Base-by-base conservation (phyloP, 768 basidiomycete species). In the Lactarius psammicola region DNA sequence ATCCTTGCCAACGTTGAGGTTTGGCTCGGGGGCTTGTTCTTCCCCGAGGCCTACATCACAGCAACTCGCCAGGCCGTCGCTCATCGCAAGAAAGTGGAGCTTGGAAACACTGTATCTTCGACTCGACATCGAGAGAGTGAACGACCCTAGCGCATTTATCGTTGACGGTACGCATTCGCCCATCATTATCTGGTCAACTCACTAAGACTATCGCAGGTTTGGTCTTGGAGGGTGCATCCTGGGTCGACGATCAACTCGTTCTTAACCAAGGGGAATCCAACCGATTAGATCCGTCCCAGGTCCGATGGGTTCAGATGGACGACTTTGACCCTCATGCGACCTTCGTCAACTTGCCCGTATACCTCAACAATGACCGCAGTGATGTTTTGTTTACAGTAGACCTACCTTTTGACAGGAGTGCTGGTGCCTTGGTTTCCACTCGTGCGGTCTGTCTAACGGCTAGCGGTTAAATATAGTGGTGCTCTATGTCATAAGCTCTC, bases 61-160 rank as follows among this genome's bases (percentile, higher is more conserved):
- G 96, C 96, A 2, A 95, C 94, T 2, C 84, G 96, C 59, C 96
- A 99, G 76, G 87, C 92, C n/a, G 91, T 95, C 5, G 97, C 96
- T 2, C 95, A 98, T 74, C 82, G 87, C 62, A 94, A 90, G 78
- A 87, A n/a, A 87, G 69, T 93, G 92, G 90, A 95, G 94, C 76
- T 78, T 99, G 68, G 96, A 99, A 76, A 94, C 92, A 9, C 75
- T 98, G 71, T 80, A 85, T 63, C 76, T 98, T 42, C 79, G 87
- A 63, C 80, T 99, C 26, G 93, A 93, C 62, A 85, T 98, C 36
- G 94, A 91, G 69, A 82, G 85, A 38, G 87, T 89, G 54, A 92
- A 84, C 70, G 88, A 90, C 68, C 87, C 87, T 2, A 83, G 82
- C 65, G 88, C 89, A 2, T 98, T 94, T 76, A 85, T 91, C 56